These are phyloP conservation scores for Alternaria gaisen DNA, from an alignment of 2,329 filamentous ascomycete species.

Conservation along the genomic window DNA sequence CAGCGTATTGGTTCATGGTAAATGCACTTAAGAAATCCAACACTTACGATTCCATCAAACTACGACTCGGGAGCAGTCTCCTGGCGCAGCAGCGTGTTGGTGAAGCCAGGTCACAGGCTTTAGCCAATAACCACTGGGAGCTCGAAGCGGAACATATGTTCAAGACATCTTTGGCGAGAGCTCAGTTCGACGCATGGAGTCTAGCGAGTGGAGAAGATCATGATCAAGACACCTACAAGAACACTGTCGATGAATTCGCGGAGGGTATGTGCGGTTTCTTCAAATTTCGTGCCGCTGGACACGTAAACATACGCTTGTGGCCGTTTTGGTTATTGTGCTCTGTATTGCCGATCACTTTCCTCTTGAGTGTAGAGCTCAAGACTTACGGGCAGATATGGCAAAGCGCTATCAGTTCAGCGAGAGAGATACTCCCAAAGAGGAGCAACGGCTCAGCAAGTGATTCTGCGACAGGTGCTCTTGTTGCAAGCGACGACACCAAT, in stretches of 20 bases:
- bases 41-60: not conserved
- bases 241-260: not conserved
- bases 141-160: slow-evolving; percentile 8
- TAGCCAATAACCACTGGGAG: slow-evolving; percentile 11
- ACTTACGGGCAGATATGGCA: not conserved
- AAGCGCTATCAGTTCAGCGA: not conserved
- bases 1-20: not conserved
- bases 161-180: slow-evolving; percentile 9
- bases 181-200: slow-evolving; percentile 17
- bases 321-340: not conserved
- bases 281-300: not conserved
- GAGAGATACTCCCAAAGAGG: not conserved
- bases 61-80: not conserved
- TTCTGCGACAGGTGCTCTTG: not conserved
- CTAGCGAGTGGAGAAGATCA: slow-evolving; percentile 11
- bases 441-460: not conserved
- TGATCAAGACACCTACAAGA: slow-evolving; percentile 5
- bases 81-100: not conserved
- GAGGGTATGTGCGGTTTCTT: not conserved
- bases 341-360: not conserved
- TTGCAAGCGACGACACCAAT: not conserved
- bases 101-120: not conserved
- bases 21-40: not conserved
- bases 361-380: not conserved
- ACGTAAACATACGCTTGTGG: not conserved